phyloP scores from a whole-genome alignment of 768 basidiomycete species.

The Kwoniella dejecticola region DNA sequence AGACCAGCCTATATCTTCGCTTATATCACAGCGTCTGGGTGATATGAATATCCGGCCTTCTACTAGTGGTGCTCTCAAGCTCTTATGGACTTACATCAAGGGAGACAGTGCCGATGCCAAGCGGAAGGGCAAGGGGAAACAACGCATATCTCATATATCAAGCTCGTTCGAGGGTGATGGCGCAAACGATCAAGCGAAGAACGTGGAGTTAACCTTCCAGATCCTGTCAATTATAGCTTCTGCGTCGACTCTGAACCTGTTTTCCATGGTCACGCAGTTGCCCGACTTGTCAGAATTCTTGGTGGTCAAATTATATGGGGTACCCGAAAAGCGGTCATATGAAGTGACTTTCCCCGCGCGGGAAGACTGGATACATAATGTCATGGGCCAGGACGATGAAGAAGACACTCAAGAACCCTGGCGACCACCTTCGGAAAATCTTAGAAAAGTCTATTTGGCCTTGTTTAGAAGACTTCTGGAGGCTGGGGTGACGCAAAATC shows the following conservation, averaged over 20 bases:
- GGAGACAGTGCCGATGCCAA: constrained; percentile 21
- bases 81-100: constrained; percentile 37
- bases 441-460: constrained; percentile 36
- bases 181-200: neutral
- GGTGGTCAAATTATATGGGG: constrained; percentile 30
- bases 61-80: constrained; percentile 17
- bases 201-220: constrained; percentile 27
- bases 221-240: constrained; percentile 29
- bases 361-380: constrained; percentile 27
- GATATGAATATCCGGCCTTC: constrained; percentile 2
- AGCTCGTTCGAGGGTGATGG: constrained; percentile 16
- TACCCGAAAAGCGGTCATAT: constrained; percentile 25
- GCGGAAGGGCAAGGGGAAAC: constrained; percentile 42
- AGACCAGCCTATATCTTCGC: neutral
- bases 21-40: constrained; percentile 1
- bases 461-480: constrained; percentile 43
- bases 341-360: constrained; percentile 41
- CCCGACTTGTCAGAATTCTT: constrained; percentile 35
- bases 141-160: constrained; percentile 11
- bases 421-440: constrained; percentile 17
- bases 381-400: constrained; percentile 1
- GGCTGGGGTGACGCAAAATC: constrained; percentile 41
- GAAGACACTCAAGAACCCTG: constrained; percentile 22
- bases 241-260: constrained; percentile 34
- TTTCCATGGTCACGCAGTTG: constrained; percentile 23